Evolutionary conservation across 176 grass and related monocot species (phyloP), one percentile per base, ranked within the genome.

Genomic region (Musa beccarii): DNA sequence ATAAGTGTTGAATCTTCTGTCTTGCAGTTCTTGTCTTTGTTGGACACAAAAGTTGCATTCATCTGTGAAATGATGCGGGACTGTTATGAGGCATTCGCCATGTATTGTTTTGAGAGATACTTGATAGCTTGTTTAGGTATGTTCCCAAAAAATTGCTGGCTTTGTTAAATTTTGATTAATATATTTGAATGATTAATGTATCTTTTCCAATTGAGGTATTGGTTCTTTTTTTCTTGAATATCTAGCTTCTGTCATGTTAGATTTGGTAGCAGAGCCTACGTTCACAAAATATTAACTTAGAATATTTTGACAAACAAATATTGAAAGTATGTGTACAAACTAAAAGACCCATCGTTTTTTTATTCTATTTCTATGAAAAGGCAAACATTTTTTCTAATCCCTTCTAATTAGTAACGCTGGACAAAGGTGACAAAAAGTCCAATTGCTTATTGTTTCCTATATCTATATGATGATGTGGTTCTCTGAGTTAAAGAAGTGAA

Each of bases 71-170:
- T 93, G 77, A 91, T 93, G 88, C 85, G 90, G 71, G 95, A 98
- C 63, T 94, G 95, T 80, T 98, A 98, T 9, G 90, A 98, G 82
- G 95, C 95, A 56, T 98, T 98, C 53, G 90, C 95, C 49, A 94
- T 98, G 95, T 98, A 91, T 89, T 98, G 95, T 77, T 93, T 98
- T 61, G 88, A 93, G 84, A 89, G 95, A 86, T 98, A 98, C 82
- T 82, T 98, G 83, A 98, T 98, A 85, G 95, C 95, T 53, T 98
- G 95, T 68, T 93, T 98, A 84, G 95, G 95, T 98, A 82, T 26
- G 86, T 85, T 52, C 59, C 52, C 67, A 1, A 69, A 51, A 49
- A 49, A n/a, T 50, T 20, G 4, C 3, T 70, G 49, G 8, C 25
- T 70, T 13, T 70, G 2, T 20, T 70, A 10, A 51, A 51, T 1